Conservation (phyloP, 2,329 filamentous ascomycete genomes). For the Beauveria caledonica region DNA sequence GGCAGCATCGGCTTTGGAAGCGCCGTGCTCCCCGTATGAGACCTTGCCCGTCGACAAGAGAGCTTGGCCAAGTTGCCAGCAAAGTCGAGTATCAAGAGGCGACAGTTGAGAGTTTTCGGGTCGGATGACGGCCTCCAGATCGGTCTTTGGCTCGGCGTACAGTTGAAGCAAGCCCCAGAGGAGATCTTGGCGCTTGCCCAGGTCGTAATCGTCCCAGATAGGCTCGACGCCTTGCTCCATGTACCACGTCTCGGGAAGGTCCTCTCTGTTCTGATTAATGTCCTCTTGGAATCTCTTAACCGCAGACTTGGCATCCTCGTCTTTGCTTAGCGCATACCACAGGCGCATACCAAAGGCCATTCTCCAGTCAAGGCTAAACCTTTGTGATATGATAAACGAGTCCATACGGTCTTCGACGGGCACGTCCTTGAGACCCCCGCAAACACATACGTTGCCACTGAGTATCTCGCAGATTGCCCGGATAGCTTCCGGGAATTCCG, state of each 20-base stretch:
- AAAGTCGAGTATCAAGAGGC: slow-evolving; percentile 65
- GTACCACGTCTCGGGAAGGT: slow-evolving; percentile 66
- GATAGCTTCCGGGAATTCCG: slow-evolving; percentile 78
- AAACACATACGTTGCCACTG: slow-evolving; percentile 77
- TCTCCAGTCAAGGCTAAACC: slow-evolving; percentile 85
- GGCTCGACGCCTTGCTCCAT: slow-evolving; percentile 48
- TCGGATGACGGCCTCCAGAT: slow-evolving; percentile 62
- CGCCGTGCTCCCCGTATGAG: slow-evolving; percentile 44
- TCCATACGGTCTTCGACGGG: slow-evolving; percentile 72
- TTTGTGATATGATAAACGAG: slow-evolving; percentile 73
- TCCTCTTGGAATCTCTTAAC: slow-evolving; percentile 68
- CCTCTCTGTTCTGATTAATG: slow-evolving; percentile 61
- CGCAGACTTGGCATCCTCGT: slow-evolving; percentile 58
- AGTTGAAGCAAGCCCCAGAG: slow-evolving; percentile 82
- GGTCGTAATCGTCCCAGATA: slow-evolving; percentile 52
- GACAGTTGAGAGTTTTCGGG: slow-evolving; percentile 71
- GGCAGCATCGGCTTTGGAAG: slow-evolving; percentile 56
- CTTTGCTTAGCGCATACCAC: slow-evolving; percentile 72
- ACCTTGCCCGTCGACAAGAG: slow-evolving; percentile 44
- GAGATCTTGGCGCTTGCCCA: slow-evolving; percentile 60
- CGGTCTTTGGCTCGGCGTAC: slow-evolving; percentile 53
- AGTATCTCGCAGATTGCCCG: slow-evolving; percentile 85
- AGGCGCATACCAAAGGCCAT: slow-evolving; percentile 86
- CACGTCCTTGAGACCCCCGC: slow-evolving; percentile 65
- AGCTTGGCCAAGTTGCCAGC: slow-evolving; percentile 76